phyloP scores from a whole-genome alignment of 352 stramenopile genomes.

The Phytophthora chlamydospora region DNA sequence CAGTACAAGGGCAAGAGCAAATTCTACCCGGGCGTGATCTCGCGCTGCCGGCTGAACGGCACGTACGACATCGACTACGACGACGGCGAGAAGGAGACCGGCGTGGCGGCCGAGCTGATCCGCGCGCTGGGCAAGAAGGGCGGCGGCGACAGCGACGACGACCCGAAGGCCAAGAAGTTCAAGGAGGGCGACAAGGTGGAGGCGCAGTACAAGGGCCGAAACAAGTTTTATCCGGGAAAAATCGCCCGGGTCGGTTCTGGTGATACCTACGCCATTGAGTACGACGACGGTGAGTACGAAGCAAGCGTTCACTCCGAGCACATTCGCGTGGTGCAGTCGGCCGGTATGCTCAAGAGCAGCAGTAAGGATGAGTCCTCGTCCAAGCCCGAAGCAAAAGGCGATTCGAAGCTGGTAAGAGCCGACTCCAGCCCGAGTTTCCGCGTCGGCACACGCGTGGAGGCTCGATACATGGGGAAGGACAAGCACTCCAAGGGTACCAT shows the following conservation, averaged over 20 bases:
- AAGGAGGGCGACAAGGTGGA: slow-evolving; percentile 21
- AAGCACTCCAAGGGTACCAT: slow-evolving; percentile 76
- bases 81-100: slow-evolving; percentile 19
- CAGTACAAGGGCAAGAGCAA: slow-evolving; percentile 27
- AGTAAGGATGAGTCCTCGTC: neutral
- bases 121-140: slow-evolving; percentile 9
- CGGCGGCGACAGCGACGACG: slow-evolving; percentile 8
- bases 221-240: slow-evolving; percentile 13
- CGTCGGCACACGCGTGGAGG: slow-evolving; percentile 51
- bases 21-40: slow-evolving; percentile 16
- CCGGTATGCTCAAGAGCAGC: slow-evolving; percentile 1
- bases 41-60: slow-evolving; percentile 7
- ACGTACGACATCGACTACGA: slow-evolving; percentile 21
- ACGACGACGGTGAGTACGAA: slow-evolving; percentile 37
- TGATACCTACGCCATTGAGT: slow-evolving; percentile 17
- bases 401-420: slow-evolving; percentile 3
- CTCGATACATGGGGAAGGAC: slow-evolving; percentile 61
- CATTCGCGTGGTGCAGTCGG: slow-evolving; percentile 25
- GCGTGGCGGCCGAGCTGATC: slow-evolving; percentile 17
- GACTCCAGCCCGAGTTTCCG: slow-evolving; percentile 10
- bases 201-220: slow-evolving; percentile 21
- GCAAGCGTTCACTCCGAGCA: slow-evolving; percentile 36
- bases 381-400: slow-evolving; percentile 13
- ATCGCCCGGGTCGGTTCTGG: slow-evolving; percentile 11
- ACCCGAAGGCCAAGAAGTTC: slow-evolving; percentile 18